Evolutionary conservation across 768 basidiomycete species (phyloP).

Genomic region (Neoboletus subvelutipes): DNA sequence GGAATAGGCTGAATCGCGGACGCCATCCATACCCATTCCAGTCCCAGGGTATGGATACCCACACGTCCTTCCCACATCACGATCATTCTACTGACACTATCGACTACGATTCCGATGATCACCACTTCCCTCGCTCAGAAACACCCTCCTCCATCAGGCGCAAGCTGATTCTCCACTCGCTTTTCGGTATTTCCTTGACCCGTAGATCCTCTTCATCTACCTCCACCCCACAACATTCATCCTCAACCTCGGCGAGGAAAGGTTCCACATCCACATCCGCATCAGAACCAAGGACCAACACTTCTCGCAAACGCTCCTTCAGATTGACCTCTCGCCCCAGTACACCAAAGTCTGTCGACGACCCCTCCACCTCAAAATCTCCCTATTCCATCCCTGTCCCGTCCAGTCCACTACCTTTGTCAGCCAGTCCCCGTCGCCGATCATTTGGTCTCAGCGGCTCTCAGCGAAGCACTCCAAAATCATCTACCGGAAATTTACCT

Average conservation of each 20-base stretch:
- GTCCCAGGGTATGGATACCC: constrained; percentile 15
- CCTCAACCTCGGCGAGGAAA: constrained; percentile 22
- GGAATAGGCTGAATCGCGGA: constrained; percentile 15
- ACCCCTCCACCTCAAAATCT: constrained; percentile 17
- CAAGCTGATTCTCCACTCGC: constrained; percentile 22
- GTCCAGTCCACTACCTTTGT: constrained; percentile 31
- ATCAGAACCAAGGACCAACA: constrained; percentile 15
- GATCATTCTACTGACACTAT: constrained; percentile 8
- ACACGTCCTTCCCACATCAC: constrained; percentile 10
- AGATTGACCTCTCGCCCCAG: constrained; percentile 30
- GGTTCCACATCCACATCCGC: constrained; percentile 24
- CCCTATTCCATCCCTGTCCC: constrained; percentile 28
- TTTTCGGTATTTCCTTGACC: constrained; percentile 31
- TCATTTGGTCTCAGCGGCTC: constrained; percentile 32
- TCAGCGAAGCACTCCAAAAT: constrained; percentile 31
- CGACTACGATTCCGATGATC: constrained; percentile 22
- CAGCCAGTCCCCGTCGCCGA: constrained; percentile 34
- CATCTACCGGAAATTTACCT: constrained; percentile 29
- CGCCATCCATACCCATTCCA: constrained; percentile 21
- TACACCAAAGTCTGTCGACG: constrained; percentile 30
- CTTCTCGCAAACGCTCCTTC: constrained; percentile 33
- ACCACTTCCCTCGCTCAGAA: constrained; percentile 25
- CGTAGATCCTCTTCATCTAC: constrained; percentile 26
- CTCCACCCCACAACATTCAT: constrained; percentile 19
- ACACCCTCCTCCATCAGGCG: constrained; percentile 28